phyloP scores from a whole-genome alignment of 768 basidiomycete genomes.

The Gloeostereum incarnatum region DNA sequence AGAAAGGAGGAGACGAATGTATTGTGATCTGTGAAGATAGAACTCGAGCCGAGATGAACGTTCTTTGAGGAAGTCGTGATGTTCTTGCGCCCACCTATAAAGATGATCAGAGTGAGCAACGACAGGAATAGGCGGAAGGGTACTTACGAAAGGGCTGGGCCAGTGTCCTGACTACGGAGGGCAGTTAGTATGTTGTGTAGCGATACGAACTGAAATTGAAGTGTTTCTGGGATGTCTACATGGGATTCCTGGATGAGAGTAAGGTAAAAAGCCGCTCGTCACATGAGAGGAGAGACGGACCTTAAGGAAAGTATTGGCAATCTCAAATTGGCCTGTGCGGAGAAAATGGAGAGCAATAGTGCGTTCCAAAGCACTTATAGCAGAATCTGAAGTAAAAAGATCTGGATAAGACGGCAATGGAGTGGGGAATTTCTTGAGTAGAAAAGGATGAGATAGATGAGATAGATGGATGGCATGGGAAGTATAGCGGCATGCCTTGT shows the following conservation, averaged over 20 bases:
- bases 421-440: conserved; percentile 49
- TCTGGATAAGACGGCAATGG: conserved; percentile 57
- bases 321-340: conserved; percentile 73
- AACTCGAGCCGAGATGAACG: conserved; percentile 84
- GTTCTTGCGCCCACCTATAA: conserved; percentile 69
- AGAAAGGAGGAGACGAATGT: conserved; percentile 66
- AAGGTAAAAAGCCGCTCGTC: conserved; percentile 4
- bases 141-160: conserved; percentile 70
- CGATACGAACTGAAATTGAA: conserved; percentile 51
- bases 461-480: not conserved
- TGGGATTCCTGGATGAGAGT: conserved; percentile 51
- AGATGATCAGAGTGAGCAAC: not conserved
- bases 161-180: conserved; percentile 55
- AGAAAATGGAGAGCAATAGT: conserved; percentile 72
- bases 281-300: conserved; percentile 28
- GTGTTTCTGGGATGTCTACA: conserved; percentile 41
- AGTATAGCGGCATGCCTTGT: conserved; percentile 58
- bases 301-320: conserved; percentile 65
- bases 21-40: conserved; percentile 84
- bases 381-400: conserved; percentile 53
- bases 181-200: conserved; percentile 66
- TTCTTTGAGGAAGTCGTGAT: conserved; percentile 54
- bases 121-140: conserved; percentile 5
- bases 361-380: conserved; percentile 52
- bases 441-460: conserved; percentile 1